These are phyloP conservation scores for Teratosphaeria epicoccoides DNA, from an alignment of 2,329 filamentous ascomycete genomes.

Conservation along the genomic window DNA sequence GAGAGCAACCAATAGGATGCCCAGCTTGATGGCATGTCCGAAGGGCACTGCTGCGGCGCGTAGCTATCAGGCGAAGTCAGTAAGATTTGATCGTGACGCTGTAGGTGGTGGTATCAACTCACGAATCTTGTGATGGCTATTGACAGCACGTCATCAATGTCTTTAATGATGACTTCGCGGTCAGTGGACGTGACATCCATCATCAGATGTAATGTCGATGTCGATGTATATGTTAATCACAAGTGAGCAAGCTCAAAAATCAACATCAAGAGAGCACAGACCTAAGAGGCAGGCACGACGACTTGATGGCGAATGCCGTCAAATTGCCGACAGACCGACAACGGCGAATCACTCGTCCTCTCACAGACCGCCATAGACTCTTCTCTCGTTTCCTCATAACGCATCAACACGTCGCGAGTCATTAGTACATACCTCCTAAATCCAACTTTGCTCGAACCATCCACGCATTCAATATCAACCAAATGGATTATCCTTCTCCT, in stretches of 20 bases:
- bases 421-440: background rate
- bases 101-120: no score
- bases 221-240: background rate
- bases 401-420: background rate
- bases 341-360: background rate
- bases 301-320: background rate
- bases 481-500: constrained; percentile 23
- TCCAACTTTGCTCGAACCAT: background rate
- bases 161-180: background rate
- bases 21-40: background rate
- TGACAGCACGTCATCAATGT: background rate
- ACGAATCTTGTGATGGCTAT: background rate
- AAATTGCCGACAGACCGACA: background rate
- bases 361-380: background rate
- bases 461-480: constrained; percentile 3
- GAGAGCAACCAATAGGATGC: background rate
- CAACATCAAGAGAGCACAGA: background rate
- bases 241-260: background rate
- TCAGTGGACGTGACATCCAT: background rate
- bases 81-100: no score
- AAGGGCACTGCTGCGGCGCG: background rate
- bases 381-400: background rate
- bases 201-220: background rate
- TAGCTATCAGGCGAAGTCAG: background rate
- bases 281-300: background rate